Evolutionary conservation across 2,329 filamentous ascomycete genomes (phyloP).

Genomic region (Sarocladiaceae sp.): DNA sequence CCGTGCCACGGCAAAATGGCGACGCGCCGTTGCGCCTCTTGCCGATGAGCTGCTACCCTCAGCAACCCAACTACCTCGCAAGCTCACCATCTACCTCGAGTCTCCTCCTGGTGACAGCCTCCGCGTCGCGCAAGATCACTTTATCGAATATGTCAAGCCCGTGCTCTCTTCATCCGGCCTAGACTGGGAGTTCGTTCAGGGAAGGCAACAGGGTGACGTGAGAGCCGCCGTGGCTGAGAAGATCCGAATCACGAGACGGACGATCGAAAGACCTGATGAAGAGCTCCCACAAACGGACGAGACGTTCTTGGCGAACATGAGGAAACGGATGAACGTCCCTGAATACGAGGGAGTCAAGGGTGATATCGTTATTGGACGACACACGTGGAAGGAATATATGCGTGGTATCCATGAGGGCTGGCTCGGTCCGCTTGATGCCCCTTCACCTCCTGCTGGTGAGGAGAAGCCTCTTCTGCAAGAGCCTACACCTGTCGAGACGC

Average conservation of each 20-base stretch:
- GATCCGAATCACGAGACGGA: constrained; percentile 65
- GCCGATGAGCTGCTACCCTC: constrained; percentile 65
- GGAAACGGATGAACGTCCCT: constrained; percentile 59
- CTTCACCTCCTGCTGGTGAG: constrained; percentile 29
- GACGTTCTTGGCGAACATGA: constrained; percentile 54
- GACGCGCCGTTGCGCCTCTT: constrained; percentile 75
- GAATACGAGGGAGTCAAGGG: constrained; percentile 71
- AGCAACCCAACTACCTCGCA: constrained; percentile 68
- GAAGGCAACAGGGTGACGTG: constrained; percentile 86
- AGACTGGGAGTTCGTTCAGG: constrained; percentile 95
- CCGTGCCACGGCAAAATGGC: constrained; percentile 80
- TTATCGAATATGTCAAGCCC: constrained; percentile 92
- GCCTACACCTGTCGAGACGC: constrained; percentile 14
- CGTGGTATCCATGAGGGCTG: constrained; percentile 92
- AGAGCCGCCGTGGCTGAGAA: constrained; percentile 79
- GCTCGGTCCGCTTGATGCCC: constrained; percentile 74
- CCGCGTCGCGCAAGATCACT: constrained; percentile 83
- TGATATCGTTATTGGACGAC: constrained; percentile 81
- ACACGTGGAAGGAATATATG: constrained; percentile 97
- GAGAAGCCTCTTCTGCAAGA: constrained; percentile 14
- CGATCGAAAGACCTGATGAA: constrained; percentile 46
- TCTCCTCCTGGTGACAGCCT: constrained; percentile 83
- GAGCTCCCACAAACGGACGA: constrained; percentile 41
- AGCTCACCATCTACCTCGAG: constrained; percentile 78
- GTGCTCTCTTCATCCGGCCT: constrained; percentile 81